A percentile compares a stretch with the other conserved stretches of the same genome.
These are phyloP conservation scores for Thermochaetoides dissita DNA, from an alignment of 2,329 filamentous ascomycete genomes.

Conservation along the genomic window DNA sequence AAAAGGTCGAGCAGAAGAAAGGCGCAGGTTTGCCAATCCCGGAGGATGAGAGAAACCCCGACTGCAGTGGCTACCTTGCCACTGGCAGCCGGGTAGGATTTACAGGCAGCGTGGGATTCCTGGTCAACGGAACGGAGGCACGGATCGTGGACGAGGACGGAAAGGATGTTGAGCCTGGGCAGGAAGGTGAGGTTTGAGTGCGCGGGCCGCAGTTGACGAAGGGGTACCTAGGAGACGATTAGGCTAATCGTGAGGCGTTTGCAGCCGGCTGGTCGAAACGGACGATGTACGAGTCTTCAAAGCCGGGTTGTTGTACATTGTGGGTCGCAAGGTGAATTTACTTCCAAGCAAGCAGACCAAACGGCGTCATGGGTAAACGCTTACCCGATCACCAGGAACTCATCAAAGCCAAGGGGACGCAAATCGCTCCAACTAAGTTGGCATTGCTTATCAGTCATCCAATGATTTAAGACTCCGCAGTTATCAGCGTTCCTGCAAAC, in stretches of 20 bases:
- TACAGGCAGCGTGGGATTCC: slow-evolving; percentile 31
- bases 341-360: background rate
- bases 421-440: slow-evolving; percentile 53
- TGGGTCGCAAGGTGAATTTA: slow-evolving; percentile 49
- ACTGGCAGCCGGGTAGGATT: slow-evolving; percentile 19
- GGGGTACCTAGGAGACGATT: slow-evolving; percentile 56
- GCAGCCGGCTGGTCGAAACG: slow-evolving; percentile 56
- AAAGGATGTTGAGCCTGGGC: slow-evolving; percentile 25
- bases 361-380: background rate
- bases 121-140: slow-evolving; percentile 24
- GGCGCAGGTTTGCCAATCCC: slow-evolving; percentile 36
- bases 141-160: slow-evolving; percentile 27
- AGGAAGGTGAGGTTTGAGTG: slow-evolving; percentile 49
- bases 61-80: slow-evolving; percentile 33
- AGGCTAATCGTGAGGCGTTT: slow-evolving; percentile 50
- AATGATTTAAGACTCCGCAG: slow-evolving; percentile 41
- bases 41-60: slow-evolving; percentile 44
- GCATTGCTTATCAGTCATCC: slow-evolving; percentile 27
- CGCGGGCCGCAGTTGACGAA: slow-evolving; percentile 58
- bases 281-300: slow-evolving; percentile 67
- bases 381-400: slow-evolving; percentile 36
- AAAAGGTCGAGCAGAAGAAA: slow-evolving; percentile 30
- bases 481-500: slow-evolving; percentile 40
- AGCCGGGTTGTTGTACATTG: slow-evolving; percentile 58
- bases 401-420: slow-evolving; percentile 46